Evolutionary conservation across 2,329 filamentous ascomycete species (phyloP).

Genomic region (Aspergillus terreus): DNA sequence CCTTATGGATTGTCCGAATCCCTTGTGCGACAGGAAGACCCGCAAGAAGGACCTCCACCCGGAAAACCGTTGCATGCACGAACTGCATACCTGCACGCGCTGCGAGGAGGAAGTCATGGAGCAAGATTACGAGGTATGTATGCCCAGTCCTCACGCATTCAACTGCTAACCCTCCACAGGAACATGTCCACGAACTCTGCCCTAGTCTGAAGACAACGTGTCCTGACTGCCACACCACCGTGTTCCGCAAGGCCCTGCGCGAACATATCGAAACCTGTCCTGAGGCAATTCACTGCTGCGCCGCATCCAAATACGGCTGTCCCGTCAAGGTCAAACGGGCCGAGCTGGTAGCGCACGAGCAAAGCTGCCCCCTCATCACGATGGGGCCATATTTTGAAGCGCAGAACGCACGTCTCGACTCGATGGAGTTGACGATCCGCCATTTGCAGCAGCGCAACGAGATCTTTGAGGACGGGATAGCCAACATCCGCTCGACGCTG

Average conservation of each 20-base stretch:
- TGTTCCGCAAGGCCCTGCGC: slow-evolving; percentile 30
- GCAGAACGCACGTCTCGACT: slow-evolving; percentile 41
- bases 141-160: slow-evolving; percentile 1
- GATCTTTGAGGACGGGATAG: slow-evolving; percentile 44
- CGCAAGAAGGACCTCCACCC: slow-evolving; percentile 53
- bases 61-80: slow-evolving; percentile 51
- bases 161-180: slow-evolving; percentile 15
- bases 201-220: slow-evolving; percentile 34
- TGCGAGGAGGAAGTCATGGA: slow-evolving; percentile 54
- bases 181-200: slow-evolving; percentile 37
- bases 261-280: slow-evolving; percentile 37
- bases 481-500: slow-evolving; percentile 39
- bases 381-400: slow-evolving; percentile 43
- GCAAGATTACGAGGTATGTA: slow-evolving; percentile 49
- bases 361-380: slow-evolving; percentile 49
- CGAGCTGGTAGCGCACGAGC: slow-evolving; percentile 42
- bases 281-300: slow-evolving; percentile 34
- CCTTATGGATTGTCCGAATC: slow-evolving; percentile 50
- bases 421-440: slow-evolving; percentile 42
- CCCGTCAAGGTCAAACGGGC: slow-evolving; percentile 33
- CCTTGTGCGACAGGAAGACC: slow-evolving; percentile 50
- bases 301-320: slow-evolving; percentile 44
- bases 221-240: slow-evolving; percentile 32
- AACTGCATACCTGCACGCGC: slow-evolving; percentile 48
- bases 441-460: slow-evolving; percentile 46